Conservation (phyloP, 208 protist species). For the Trypanosoma mega region DNA sequence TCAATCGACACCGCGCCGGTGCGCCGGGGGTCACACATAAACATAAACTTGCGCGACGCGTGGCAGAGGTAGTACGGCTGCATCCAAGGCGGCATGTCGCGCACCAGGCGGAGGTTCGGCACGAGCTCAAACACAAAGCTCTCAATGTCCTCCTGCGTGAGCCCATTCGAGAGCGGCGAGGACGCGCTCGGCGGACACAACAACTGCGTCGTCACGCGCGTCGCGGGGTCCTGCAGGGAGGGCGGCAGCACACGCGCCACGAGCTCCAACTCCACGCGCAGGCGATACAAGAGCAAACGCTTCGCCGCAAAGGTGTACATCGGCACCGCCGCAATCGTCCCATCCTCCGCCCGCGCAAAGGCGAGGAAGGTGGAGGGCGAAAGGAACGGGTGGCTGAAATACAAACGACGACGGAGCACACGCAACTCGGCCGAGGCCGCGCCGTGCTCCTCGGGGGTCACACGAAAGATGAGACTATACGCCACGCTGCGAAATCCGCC, state of each 20-base stretch:
- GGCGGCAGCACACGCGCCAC: slow-evolving; percentile 47
- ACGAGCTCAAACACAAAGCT: slow-evolving; percentile 68
- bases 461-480: slow-evolving; percentile 72
- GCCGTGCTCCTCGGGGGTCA: slow-evolving; percentile 44
- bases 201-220: slow-evolving; percentile 20
- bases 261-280: slow-evolving; percentile 80
- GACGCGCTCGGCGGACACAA: slow-evolving; percentile 64
- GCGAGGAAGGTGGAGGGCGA: slow-evolving; percentile 78
- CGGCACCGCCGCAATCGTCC: slow-evolving; percentile 63
- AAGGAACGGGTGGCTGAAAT: slow-evolving; percentile 87
- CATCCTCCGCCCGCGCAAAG: slow-evolving; percentile 57
- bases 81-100: slow-evolving; percentile 87
- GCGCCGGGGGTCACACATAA: slow-evolving; percentile 87
- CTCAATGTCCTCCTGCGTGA: slow-evolving; percentile 86
- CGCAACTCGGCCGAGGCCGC: slow-evolving; percentile 23
- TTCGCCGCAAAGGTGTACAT: slow-evolving; percentile 87
- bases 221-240: slow-evolving; percentile 26
- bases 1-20: slow-evolving; percentile 80
- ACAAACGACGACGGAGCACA: slow-evolving; percentile 50
- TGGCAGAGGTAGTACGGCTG: slow-evolving; percentile 90
- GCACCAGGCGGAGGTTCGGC: slow-evolving; percentile 75
- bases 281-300: slow-evolving; percentile 74
- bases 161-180: slow-evolving; percentile 74
- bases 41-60: slow-evolving; percentile 91
- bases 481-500: slow-evolving; percentile 66